Evolutionary conservation across 1,139 yeast species (phyloP).

Genomic region (Diutina rugosa): DNA sequence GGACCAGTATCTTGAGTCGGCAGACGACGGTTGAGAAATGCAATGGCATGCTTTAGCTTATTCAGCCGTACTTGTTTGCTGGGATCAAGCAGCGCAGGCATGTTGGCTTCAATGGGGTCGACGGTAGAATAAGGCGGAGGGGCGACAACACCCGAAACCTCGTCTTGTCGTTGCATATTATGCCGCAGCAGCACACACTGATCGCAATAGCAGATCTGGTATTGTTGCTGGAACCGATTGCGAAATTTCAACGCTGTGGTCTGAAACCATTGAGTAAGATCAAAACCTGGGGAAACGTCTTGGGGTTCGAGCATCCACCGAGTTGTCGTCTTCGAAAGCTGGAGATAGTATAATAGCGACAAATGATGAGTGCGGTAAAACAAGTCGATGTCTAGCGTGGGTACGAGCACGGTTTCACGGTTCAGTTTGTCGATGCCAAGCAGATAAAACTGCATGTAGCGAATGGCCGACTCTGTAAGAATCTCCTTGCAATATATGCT

Average conservation of each 20-base stretch:
- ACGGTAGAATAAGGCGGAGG: not conserved
- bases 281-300: not conserved
- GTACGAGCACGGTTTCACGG: conserved; percentile 12
- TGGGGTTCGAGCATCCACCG: not conserved
- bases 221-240: not conserved
- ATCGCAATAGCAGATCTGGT: not conserved
- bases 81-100: not conserved
- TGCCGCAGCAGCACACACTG: not conserved
- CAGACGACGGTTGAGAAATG: not conserved
- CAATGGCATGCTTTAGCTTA: conserved; percentile 1
- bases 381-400: conserved; percentile 27
- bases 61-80: not conserved
- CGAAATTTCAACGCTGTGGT: not conserved
- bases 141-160: not conserved
- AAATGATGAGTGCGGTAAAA: conserved; percentile 30
- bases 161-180: not conserved
- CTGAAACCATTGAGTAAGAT: not conserved
- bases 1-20: not conserved
- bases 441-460: conserved; percentile 17
- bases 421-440: conserved; percentile 6
- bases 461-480: conserved; percentile 11
- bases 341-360: conserved; percentile 12
- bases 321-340: conserved; percentile 6
- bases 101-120: not conserved
- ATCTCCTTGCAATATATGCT: conserved; percentile 12